phyloP scores from a whole-genome alignment of 805 yeast genomes.

The Isabelozyma heimii region DNA sequence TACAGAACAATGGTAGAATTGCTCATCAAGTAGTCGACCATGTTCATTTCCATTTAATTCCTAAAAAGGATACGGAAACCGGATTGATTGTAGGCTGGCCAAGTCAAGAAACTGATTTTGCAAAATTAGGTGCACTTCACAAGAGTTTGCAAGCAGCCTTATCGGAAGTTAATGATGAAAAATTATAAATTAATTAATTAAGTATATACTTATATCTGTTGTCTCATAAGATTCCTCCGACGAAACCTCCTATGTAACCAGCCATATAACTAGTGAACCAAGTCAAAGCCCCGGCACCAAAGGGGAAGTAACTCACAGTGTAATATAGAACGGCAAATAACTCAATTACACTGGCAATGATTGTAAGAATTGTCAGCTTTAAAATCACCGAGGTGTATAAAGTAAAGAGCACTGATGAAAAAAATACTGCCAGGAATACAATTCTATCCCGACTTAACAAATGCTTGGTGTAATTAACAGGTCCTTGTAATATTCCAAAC shows the following conservation, averaged over 20 bases:
- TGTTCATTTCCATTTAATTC: conserved; percentile 95
- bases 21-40: conserved; percentile 97
- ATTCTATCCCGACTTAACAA: conserved; percentile 72
- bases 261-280: conserved; percentile 45
- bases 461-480: conserved; percentile 73
- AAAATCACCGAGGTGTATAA: conserved; percentile 68
- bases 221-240: conserved; percentile 37
- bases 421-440: conserved; percentile 76
- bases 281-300: conserved; percentile 77
- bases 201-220: background rate
- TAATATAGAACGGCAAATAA: conserved; percentile 86
- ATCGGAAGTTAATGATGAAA: conserved; percentile 3
- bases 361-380: conserved; percentile 71
- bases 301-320: conserved; percentile 90
- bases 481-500: conserved; percentile 92
- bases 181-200: background rate
- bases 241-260: conserved; percentile 45
- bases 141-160: conserved; percentile 42
- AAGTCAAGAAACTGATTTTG: conserved; percentile 75
- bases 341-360: conserved; percentile 73
- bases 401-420: conserved; percentile 76
- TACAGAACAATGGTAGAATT: conserved; percentile 91
- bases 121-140: conserved; percentile 64
- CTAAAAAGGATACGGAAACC: conserved; percentile 68
- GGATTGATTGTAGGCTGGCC: conserved; percentile 96